Percentiles rank a stretch among this genome's conserved stretches.
phyloP scores from a whole-genome alignment of 345 rosid species.

The Firmiana major region DNA sequence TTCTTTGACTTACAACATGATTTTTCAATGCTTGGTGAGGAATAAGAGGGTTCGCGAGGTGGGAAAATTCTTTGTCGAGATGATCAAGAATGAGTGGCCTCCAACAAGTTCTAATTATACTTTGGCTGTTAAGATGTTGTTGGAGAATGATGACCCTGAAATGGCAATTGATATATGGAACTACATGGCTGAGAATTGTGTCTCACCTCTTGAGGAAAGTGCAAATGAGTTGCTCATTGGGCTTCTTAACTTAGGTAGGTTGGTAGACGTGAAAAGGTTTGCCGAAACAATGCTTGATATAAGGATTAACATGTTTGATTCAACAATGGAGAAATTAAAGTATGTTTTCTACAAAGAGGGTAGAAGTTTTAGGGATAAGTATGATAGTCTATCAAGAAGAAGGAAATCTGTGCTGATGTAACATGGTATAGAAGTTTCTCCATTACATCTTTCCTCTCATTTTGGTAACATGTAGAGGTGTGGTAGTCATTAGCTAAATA shows the following conservation, averaged over 20 bases:
- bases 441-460: background rate
- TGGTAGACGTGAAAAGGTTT: constrained; percentile 37
- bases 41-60: constrained; percentile 40
- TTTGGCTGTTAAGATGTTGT: constrained; percentile 41
- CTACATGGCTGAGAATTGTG: constrained; percentile 41
- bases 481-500: background rate
- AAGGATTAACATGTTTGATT: constrained; percentile 33
- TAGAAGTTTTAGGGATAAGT: constrained; percentile 40
- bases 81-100: constrained; percentile 51
- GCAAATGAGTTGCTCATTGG: constrained; percentile 50
- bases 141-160: constrained; percentile 49
- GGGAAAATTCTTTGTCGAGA: constrained; percentile 46
- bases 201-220: constrained; percentile 37
- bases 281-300: constrained; percentile 48
- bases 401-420: constrained; percentile 33
- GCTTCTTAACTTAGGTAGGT: constrained; percentile 41
- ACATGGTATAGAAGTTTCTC: background rate
- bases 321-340: constrained; percentile 50
- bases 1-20: constrained; percentile 42
- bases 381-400: constrained; percentile 40
- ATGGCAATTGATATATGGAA: constrained; percentile 56
- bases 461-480: background rate
- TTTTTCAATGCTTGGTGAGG: constrained; percentile 45
- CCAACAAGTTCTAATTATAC: constrained; percentile 40
- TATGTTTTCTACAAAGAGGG: constrained; percentile 31